Evolutionary conservation across 1,284 basidiomycete species (phyloP).

Genomic region (Heterobasidion annosum): DNA sequence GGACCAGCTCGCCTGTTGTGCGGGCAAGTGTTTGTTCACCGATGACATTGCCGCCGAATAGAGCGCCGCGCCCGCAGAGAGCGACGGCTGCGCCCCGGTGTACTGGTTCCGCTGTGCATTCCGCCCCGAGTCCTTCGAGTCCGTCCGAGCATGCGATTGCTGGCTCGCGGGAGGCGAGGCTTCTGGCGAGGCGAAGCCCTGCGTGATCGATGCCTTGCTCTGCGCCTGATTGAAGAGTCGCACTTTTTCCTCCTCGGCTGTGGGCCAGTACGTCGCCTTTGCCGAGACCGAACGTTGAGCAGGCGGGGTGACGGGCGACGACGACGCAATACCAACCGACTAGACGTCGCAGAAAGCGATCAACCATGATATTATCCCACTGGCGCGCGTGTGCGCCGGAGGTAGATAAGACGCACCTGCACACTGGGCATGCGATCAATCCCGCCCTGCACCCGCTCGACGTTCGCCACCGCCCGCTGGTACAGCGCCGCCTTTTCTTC

Average conservation of each 20-base stretch:
- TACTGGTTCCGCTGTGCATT: constrained; percentile 5
- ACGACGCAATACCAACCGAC: neutral
- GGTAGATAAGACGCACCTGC: constrained; percentile 7
- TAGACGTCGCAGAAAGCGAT: neutral
- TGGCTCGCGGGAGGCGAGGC: neutral
- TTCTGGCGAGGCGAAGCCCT: constrained; percentile 20
- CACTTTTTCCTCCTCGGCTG: constrained; percentile 67
- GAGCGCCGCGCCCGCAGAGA: constrained; percentile 34
- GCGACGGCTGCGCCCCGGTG: neutral
- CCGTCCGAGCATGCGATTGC: constrained; percentile 7
- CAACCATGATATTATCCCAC: neutral
- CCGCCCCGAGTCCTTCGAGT: constrained; percentile 10
- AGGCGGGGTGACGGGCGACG: constrained; percentile 3
- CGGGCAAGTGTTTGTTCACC: constrained; percentile 15
- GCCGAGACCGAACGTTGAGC: constrained; percentile 3
- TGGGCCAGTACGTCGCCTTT: constrained; percentile 32
- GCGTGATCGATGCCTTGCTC: constrained; percentile 41
- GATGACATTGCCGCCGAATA: constrained; percentile 37
- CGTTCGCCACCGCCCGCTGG: constrained; percentile 53
- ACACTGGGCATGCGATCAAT: constrained; percentile 14
- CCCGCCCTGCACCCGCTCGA: constrained; percentile 45
- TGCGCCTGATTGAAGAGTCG: constrained; percentile 62
- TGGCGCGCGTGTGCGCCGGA: too few species aligned
- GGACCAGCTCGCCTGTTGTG: neutral
- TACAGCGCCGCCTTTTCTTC: constrained; percentile 63